These are phyloP conservation scores for Erigeron canadensis DNA, from an alignment of 129 eudicot species.

Conservation along the genomic window DNA sequence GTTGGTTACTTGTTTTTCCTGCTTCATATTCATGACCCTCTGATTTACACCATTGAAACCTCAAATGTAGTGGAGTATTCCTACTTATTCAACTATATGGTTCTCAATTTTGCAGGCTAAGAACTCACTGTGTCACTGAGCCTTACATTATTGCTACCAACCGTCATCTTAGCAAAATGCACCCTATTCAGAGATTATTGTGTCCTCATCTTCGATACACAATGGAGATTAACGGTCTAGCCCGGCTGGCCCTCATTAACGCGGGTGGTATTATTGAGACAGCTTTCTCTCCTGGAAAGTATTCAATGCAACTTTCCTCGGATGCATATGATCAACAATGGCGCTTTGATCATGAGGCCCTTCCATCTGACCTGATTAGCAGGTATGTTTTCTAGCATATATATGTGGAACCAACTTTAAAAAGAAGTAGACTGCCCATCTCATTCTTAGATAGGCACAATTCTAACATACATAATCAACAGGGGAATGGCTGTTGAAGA, in stretches of 20 bases:
- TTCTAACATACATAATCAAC: background rate
- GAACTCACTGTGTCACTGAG: slow-evolving; percentile 67
- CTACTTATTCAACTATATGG: background rate
- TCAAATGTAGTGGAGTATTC: background rate
- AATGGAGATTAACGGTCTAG: slow-evolving; percentile 69
- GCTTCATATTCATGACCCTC: background rate
- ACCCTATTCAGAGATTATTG: slow-evolving; percentile 56
- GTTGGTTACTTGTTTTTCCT: slow-evolving; percentile 23
- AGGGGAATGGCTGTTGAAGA: slow-evolving; percentile 65
- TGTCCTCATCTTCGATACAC: slow-evolving; percentile 81
- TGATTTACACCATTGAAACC: background rate
- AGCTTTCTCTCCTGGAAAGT: slow-evolving; percentile 48
- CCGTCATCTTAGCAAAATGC: slow-evolving; percentile 69
- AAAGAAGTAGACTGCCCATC: too few species aligned
- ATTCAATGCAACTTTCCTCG: slow-evolving; percentile 62
- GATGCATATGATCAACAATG: slow-evolving; percentile 58
- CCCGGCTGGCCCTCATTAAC: slow-evolving; percentile 60
- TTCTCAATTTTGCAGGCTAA: slow-evolving; percentile 47
- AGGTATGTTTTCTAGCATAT: slow-evolving; percentile 33
- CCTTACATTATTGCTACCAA: slow-evolving; percentile 73
- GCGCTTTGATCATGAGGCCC: slow-evolving; percentile 63
- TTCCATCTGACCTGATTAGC: slow-evolving; percentile 61
- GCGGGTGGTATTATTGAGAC: slow-evolving; percentile 63
- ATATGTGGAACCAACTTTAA: background rate
- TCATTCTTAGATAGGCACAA: background rate